Percentiles rank a stretch among this genome's conserved stretches.
Conservation (phyloP, 768 basidiomycete genomes). For the Tulasnella sp. region DNA sequence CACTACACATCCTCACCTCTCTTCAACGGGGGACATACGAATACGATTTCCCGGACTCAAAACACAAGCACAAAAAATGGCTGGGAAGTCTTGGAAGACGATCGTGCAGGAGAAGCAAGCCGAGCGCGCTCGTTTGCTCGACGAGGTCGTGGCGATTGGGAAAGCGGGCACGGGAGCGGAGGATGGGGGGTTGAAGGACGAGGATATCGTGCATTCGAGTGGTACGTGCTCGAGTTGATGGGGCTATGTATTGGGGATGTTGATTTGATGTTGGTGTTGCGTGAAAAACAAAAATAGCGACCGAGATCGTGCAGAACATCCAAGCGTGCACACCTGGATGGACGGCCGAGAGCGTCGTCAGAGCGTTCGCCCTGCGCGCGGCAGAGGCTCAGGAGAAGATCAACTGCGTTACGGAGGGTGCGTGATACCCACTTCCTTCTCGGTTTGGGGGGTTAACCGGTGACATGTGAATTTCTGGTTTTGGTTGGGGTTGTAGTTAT, state of each 20-base stretch:
- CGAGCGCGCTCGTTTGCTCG: not conserved
- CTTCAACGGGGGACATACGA: too few relatives aligned
- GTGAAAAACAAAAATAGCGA: not conserved
- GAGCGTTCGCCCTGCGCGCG: conserved; percentile 34
- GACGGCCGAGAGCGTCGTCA: conserved; percentile 32
- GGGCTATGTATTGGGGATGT: not conserved
- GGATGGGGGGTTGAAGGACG: not conserved
- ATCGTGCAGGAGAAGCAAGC: conserved; percentile 8
- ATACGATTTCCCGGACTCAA: not conserved
- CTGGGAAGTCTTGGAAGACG: not conserved
- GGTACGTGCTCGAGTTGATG: not conserved
- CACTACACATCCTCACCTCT: too few relatives aligned
- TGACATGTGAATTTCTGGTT: not conserved
- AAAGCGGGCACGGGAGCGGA: not conserved
- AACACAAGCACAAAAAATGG: not conserved
- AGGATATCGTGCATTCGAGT: not conserved
- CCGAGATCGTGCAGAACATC: conserved; percentile 20
- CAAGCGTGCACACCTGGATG: conserved; percentile 19
- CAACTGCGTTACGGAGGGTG: conserved; percentile 76
- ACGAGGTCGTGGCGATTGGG: not conserved
- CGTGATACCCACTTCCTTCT: conserved; percentile 2
- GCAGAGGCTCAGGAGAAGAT: conserved; percentile 48
- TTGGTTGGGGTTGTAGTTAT: conserved; percentile 38
- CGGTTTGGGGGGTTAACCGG: not conserved
- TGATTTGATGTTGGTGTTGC: not conserved